Evolutionary conservation across 371 early-diverging fungal genomes (phyloP).

Genomic region (Batrachochytrium dendrobatidis): DNA sequence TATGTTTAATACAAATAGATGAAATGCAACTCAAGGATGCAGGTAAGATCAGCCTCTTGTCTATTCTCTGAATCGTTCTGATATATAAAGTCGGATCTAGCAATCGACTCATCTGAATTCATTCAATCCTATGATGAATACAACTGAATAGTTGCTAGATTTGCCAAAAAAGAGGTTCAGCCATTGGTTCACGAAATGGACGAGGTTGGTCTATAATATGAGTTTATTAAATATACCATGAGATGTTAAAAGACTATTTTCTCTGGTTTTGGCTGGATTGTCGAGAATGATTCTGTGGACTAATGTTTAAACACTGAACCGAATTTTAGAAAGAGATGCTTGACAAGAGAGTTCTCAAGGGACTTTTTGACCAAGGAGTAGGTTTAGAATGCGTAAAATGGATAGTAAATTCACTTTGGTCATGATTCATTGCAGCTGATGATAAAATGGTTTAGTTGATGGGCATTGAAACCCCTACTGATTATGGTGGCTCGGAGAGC

Average conservation of each 20-base stretch:
- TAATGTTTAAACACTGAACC: no score
- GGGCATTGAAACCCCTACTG: conserved; percentile 87
- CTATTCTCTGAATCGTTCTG: not conserved
- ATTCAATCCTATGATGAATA: not conserved
- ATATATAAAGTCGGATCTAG: no score
- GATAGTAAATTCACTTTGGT: not conserved
- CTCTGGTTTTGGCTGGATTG: not conserved
- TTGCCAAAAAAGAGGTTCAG: conserved; percentile 74
- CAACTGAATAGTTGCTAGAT: conserved; percentile 60
- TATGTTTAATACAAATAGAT: conserved; percentile 7
- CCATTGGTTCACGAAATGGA: conserved; percentile 93
- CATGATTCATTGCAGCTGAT: no score
- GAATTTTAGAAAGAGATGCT: conserved; percentile 53
- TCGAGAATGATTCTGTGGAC: not conserved
- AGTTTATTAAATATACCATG: no score
- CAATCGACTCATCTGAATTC: not conserved
- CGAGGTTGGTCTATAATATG: conserved; percentile 44
- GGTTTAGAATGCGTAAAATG: conserved; percentile 26
- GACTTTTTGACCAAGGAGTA: conserved; percentile 70
- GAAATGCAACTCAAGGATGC: conserved; percentile 37
- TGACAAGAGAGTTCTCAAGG: conserved; percentile 72
- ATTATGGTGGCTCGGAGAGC: conserved; percentile 76
- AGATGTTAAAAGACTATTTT: no score
- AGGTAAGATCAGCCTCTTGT: conserved; percentile 13
- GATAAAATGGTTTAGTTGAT: conserved; percentile 58